Base-by-base conservation (phyloP, 202 grass and related monocot genomes). In the Zoysia matrella region DNA sequence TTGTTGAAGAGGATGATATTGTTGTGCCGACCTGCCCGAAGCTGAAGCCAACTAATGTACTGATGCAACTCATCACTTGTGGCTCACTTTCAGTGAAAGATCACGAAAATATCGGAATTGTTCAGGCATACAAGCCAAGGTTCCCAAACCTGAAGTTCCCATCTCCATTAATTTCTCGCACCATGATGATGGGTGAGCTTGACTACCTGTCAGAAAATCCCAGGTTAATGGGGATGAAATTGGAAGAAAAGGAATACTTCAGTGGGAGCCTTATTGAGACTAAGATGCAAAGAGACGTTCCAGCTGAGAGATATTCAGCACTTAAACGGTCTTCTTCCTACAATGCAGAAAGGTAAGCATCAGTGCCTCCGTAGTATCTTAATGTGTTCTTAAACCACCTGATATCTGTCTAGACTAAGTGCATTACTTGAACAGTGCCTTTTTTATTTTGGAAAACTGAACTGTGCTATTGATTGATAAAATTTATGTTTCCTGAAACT, bases 241-340 rank as follows among this genome's bases (percentile, higher is more conserved):
- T 94, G 3, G 93, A 94, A 86, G 91, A 99, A 53, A 99, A 96
- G 72, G 97, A 96, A 52, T 92, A 92, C 71, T 92, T 99, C 61
- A 95, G 93, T 74, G 93, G 93, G 52, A 96, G 97, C 85, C 74
- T 99, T 67, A 85, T 99, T 13, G 93, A 99, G 76, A 96, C 96
- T 11, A 99, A 93, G 80, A 86, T 63, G 72, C 81, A 90, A 48
- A 90, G 77, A 75, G 97, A 99, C 0, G 76, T 72, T 79, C 84
- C 90, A 2, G 67, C 71, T 54, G 87, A 96, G 71, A 87, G 60
- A 43, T 66, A 82, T 55, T 83, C 93, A 11, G 73, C 18, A 18
- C 88, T 94, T 54, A 96, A 99, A 71, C 83, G 89, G 70, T 94
- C 93, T 50, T 94, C 93, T 77, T 96, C 97, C 42, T 92, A 94